Evolutionary conservation across 1,284 basidiomycete species (phyloP), one percentile per base, ranked within the genome.

Genomic region (Caloboletus inedulis): DNA sequence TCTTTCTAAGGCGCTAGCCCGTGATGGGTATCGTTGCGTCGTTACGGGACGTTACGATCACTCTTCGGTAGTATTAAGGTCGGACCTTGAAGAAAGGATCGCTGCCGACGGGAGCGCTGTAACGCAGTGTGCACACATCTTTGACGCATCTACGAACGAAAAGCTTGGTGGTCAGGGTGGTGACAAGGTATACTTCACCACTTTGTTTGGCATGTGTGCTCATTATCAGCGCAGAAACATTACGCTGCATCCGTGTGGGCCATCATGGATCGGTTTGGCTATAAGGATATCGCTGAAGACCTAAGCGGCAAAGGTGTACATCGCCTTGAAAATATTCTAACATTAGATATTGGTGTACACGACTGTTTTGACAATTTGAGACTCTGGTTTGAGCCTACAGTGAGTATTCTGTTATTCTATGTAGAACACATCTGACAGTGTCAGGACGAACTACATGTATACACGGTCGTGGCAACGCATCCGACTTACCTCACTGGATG

Each of bases 301-400:
- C 14, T 51, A 2, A 27, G 37, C 1, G 36, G 36, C n/a, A 18
- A 9, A 8, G 21, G 30, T 14, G 23, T 51, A 8, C 23, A 50
- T n/a, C 36, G 2, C 18, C 35, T 50, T 3, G 30, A 49, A n/a
- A 23, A 23, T 23, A 23, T 23, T 8, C 18, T 50, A 16, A 51
- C 49, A 0, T 33, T 50, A 16, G 21, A 34, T 16, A 8, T 13
- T 5, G 12, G 4, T 8, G 7, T 30, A 4, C 48, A 23, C 4
- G 13, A 43, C 19, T 0, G 18, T 9, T 54, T 53, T 18, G 19
- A 54, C 18, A 8, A n/a, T 3, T 31, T 54, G 19, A 7, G 3
- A 1, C 36, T 54, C 7, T 54, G 52, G 41, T 36, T 54, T 29
- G 52, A 54, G n/a, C 10, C 27, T 3, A 53, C 29, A 14, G 51